Percentiles rank a stretch among this genome's conserved stretches.
Conservation (phyloP, 2,329 filamentous ascomycete species). For the Westerdykella ornata region DNA sequence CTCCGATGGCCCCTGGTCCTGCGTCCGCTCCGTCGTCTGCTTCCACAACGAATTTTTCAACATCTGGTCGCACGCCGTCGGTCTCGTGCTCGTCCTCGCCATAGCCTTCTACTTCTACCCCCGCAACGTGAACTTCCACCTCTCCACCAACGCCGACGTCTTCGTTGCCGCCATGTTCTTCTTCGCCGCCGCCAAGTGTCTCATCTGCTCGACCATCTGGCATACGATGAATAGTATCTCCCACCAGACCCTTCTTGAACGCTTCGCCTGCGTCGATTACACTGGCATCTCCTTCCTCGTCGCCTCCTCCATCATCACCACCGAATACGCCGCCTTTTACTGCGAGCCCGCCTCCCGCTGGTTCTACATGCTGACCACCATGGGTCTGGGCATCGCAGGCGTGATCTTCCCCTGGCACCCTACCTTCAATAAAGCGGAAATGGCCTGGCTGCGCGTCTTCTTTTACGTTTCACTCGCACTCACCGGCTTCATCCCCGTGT, state of each 20-base stretch:
- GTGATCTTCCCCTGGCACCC: conserved; percentile 95
- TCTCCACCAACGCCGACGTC: conserved; percentile 81
- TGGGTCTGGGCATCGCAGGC: conserved; percentile 73
- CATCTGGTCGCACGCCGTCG: conserved; percentile 93
- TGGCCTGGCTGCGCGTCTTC: conserved; percentile 84
- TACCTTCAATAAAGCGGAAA: conserved; percentile 83
- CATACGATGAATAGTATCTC: conserved; percentile 98
- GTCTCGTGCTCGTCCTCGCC: conserved; percentile 77
- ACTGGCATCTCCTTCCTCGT: conserved; percentile 94
- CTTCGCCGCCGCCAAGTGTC: conserved; percentile 87
- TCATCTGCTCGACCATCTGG: conserved; percentile 93
- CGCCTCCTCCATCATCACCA: conserved; percentile 93
- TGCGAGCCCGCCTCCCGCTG: conserved; percentile 85
- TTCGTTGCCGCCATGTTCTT: conserved; percentile 93
- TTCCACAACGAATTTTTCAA: conserved; percentile 93
- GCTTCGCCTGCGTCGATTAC: conserved; percentile 97
- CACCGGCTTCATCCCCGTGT: conserved; percentile 82
- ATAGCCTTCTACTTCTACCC: conserved; percentile 97
- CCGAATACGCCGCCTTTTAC: conserved; percentile 98
- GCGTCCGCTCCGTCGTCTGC: conserved; percentile 73
- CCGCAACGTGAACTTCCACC: conserved; percentile 73
- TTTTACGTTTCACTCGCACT: conserved; percentile 85
- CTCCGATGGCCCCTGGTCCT: conserved; percentile 82
- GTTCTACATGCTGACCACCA: conserved; percentile 77
- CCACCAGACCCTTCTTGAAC: conserved; percentile 79